phyloP scores from a whole-genome alignment of 768 basidiomycete genomes.

The Panellus pusillus region DNA sequence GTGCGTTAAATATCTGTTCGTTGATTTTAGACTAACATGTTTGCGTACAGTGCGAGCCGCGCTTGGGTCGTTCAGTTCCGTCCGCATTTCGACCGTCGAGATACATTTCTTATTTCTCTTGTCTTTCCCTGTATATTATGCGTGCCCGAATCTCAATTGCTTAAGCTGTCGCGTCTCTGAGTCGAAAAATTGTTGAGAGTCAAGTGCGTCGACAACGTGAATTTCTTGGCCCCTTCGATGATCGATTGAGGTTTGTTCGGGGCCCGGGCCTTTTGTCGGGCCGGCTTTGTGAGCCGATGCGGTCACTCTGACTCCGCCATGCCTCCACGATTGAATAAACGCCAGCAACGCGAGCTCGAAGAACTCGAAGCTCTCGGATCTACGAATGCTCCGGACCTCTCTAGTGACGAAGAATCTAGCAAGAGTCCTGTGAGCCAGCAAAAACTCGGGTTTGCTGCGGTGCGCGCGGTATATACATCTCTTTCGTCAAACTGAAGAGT shows the following conservation, averaged over 20 bases:
- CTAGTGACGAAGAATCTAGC: constrained; percentile 41
- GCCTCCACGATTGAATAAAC: constrained; percentile 77
- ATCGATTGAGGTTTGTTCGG: too few relatives aligned
- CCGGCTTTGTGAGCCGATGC: too few relatives aligned
- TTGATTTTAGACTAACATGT: neutral
- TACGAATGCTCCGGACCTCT: constrained; percentile 28
- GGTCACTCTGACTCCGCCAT: constrained; percentile 31
- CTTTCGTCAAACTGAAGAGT: constrained; percentile 20
- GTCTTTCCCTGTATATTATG: too few relatives aligned
- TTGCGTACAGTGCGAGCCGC: neutral
- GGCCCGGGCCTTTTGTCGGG: too few relatives aligned
- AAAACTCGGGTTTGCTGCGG: constrained; percentile 44
- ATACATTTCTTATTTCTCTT: too few relatives aligned
- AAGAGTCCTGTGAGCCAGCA: constrained; percentile 10
- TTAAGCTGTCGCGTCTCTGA: too few relatives aligned
- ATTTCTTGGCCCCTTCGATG: too few relatives aligned
- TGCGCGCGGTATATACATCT: constrained; percentile 26
- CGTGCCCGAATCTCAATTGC: too few relatives aligned
- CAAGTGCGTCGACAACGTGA: too few relatives aligned
- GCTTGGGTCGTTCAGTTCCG: neutral
- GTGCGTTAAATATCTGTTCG: neutral
- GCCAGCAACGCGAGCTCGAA: constrained; percentile 84
- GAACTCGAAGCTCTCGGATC: constrained; percentile 63
- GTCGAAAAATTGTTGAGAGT: too few relatives aligned
- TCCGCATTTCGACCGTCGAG: neutral